Base-by-base conservation (phyloP, 441 rosid genomes). In the Corymbia citriodora region DNA sequence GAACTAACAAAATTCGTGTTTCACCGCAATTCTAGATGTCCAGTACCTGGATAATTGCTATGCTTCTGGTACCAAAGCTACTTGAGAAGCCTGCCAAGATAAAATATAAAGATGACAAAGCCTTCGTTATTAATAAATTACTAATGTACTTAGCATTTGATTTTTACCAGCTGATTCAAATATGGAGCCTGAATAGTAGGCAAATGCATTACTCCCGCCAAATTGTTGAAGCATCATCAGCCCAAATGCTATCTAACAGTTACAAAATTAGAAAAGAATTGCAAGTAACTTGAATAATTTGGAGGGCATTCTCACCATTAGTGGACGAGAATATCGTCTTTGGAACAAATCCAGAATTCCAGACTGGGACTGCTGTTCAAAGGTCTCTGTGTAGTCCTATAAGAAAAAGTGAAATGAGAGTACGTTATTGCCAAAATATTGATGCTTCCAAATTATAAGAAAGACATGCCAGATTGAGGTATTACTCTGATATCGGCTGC, bases 221-320 rank as follows among this genome's bases (percentile, higher is more conserved):
- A 95, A 91, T 93, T 93, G 94, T 82, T 92, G 95, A 21, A 96
- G n/a, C 8, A 92, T 21, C 95, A 97, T 93, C 36, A 96, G 65
- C 87, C 98, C 99, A 13, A 94, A 94, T 86, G 96, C 98, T 89
- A 94, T 92, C 98, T 97, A 50, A 91, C 86, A 53, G 88, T 81
- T 63, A 55, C 83, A 53, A 82, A 23, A 36, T 57, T 29, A 55
- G 55, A 68, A 29, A 83, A 52, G n/a, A 81, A 70, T 55, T 17
- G 33, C 57, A 40, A 81, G 86, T 31, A 23, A 48, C 31, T 81
- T 45, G 31, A 81, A 81, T 81, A 45, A 81, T 81, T 81, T 81
- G 86, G 53, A 45, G 53, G 31, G 53, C 86, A 81, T 48, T 48
- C 96, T 96, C 90, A 97, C 98, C 82, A 92, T 81, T 27, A 96